phyloP scores from a whole-genome alignment of 805 yeast genomes.

The Blastobotrys muscicola region DNA sequence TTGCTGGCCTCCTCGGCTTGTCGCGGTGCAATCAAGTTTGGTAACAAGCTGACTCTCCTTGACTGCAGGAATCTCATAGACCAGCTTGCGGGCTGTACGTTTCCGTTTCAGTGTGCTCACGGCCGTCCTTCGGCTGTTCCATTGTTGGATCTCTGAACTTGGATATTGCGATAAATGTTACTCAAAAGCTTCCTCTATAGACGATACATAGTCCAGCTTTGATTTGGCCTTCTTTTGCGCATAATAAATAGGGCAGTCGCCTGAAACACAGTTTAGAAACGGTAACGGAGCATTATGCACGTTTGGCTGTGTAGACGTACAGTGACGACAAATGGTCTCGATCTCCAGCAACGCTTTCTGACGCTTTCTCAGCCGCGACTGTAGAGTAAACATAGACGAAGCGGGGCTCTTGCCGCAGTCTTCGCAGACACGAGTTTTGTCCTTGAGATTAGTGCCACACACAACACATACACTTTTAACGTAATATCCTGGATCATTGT shows the following conservation, averaged over 20 bases:
- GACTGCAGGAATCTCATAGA: constrained; percentile 40
- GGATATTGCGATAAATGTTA: neutral
- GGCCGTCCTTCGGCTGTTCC: constrained; percentile 72
- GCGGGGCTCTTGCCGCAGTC: constrained; percentile 12
- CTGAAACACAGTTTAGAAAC: constrained; percentile 42
- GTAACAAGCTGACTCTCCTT: constrained; percentile 35
- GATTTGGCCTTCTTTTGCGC: no score
- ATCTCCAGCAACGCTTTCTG: constrained; percentile 15
- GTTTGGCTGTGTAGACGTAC: constrained; percentile 22
- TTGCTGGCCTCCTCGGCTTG: constrained; percentile 54
- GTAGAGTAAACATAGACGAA: constrained; percentile 9
- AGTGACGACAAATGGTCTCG: constrained; percentile 23
- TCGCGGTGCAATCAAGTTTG: constrained; percentile 62
- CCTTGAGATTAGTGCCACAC: neutral
- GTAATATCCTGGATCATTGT: neutral
- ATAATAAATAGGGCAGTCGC: constrained; percentile 57
- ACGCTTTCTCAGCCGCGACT: constrained; percentile 8
- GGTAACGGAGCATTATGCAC: constrained; percentile 12
- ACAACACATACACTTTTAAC: neutral
- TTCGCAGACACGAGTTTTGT: constrained; percentile 4
- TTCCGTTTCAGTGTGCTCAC: constrained; percentile 79
- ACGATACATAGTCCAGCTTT: no score
- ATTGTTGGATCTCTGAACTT: neutral
- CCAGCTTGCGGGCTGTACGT: constrained; percentile 37
- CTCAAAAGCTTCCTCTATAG: neutral